A percentile compares a stretch with the other conserved stretches of the same genome.
Conservation (phyloP, 2,329 filamentous ascomycete genomes). For the Aspergillus ustus region DNA sequence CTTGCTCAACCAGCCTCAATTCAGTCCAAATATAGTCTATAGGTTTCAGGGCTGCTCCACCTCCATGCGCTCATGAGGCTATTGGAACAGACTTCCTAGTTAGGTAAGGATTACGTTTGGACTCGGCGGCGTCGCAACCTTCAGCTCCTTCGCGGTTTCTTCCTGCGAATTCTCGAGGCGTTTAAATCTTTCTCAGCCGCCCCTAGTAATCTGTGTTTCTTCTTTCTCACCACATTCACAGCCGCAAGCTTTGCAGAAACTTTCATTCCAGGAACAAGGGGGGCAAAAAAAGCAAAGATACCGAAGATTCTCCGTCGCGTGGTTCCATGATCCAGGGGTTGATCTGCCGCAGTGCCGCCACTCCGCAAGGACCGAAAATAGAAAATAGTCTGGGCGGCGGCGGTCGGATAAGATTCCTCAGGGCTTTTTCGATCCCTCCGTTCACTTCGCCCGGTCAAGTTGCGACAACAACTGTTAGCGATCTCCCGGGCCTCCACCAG, state of each 20-base stretch:
- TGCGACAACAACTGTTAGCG: slow-evolving; percentile 2
- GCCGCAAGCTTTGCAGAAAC: neutral
- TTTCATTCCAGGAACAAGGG: neutral
- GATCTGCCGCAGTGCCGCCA: slow-evolving; percentile 18
- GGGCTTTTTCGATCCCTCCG: slow-evolving; percentile 6
- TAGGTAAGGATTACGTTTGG: neutral
- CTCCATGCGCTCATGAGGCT: neutral
- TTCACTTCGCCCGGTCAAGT: slow-evolving; percentile 14
- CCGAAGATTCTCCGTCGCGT: neutral
- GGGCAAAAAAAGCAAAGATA: slow-evolving; percentile 7
- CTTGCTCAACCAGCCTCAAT: neutral
- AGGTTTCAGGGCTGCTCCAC: neutral
- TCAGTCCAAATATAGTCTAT: slow-evolving; percentile 5
- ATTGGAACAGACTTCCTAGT: neutral
- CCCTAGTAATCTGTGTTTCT: neutral
- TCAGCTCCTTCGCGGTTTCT: neutral
- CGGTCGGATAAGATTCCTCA: slow-evolving; percentile 17
- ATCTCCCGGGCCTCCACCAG: slow-evolving; percentile 9
- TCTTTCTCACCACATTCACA: neutral
- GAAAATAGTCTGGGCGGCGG: slow-evolving; percentile 4
- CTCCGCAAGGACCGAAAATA: slow-evolving; percentile 5
- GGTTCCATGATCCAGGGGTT: slow-evolving; percentile 25
- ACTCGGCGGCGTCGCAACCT: neutral
- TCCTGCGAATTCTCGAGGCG: neutral
- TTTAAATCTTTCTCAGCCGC: neutral